phyloP scores from a whole-genome alignment of 1,284 basidiomycete genomes.

The Schizophyllum commune region DNA sequence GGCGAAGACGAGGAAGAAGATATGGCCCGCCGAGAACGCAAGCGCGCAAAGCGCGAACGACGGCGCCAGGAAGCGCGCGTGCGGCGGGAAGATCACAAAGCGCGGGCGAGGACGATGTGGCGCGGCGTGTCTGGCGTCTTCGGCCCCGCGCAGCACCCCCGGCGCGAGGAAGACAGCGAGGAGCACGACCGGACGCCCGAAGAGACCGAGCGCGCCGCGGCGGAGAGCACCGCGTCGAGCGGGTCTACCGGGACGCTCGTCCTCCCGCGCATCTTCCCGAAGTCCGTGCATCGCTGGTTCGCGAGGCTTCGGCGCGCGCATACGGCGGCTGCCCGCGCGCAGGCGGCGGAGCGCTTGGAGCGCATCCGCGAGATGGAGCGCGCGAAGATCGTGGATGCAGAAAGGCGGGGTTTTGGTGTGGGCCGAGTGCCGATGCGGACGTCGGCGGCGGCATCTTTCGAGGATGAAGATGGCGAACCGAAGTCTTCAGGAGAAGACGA shows the following conservation, averaged over 20 bases:
- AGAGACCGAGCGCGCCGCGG: not conserved
- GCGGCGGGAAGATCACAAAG: constrained; percentile 33
- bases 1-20: constrained; percentile 57
- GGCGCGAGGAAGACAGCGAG: not conserved
- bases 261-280: constrained; percentile 28
- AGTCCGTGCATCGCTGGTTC: constrained; percentile 43
- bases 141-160: constrained; percentile 3
- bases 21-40: constrained; percentile 49
- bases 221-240: constrained; percentile 12
- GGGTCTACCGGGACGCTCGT: constrained; percentile 15
- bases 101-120: constrained; percentile 45
- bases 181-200: not conserved
- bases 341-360: constrained; percentile 57
- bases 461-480: constrained; percentile 7
- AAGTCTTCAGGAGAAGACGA: constrained; percentile 11
- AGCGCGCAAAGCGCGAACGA: constrained; percentile 35
- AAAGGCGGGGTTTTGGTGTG: constrained; percentile 56
- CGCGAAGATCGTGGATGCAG: constrained; percentile 23
- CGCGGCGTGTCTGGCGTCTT: constrained; percentile 44
- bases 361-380: constrained; percentile 51
- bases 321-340: constrained; percentile 54
- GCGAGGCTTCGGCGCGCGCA: constrained; percentile 55
- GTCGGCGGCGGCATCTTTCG: constrained; percentile 12
- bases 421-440: constrained; percentile 59
- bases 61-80: constrained; percentile 32